phyloP scores from a whole-genome alignment of 2,329 filamentous ascomycete species.

The Paramyrothecium sp. region DNA sequence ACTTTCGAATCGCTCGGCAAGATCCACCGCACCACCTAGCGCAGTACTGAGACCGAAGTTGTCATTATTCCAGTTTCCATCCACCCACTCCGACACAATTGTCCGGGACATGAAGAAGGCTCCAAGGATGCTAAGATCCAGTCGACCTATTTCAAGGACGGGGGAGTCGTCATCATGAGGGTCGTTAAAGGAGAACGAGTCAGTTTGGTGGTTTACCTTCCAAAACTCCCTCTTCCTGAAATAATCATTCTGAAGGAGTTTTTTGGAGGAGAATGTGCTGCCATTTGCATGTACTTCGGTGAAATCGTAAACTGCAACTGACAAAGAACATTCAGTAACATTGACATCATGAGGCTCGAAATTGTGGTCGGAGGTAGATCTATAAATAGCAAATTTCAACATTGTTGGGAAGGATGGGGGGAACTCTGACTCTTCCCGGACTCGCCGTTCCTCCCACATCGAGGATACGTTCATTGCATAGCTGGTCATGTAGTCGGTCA shows the following conservation, averaged over 20 bases:
- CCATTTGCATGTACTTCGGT: conserved; percentile 4
- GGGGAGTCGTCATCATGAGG: conserved; percentile 2
- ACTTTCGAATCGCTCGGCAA: conserved; percentile 1
- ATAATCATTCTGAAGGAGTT: not conserved
- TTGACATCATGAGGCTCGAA: conserved; percentile 2
- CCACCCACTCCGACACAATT: conserved; percentile 1
- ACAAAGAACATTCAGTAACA: conserved; percentile 7
- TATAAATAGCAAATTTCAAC: conserved; percentile 5
- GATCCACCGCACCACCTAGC: conserved; percentile 5
- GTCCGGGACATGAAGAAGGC: not conserved
- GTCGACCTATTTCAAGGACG: not conserved
- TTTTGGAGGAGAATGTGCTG: conserved; percentile 3
- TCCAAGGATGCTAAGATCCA: not conserved
- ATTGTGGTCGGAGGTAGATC: conserved; percentile 6
- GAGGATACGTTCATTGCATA: conserved; percentile 4
- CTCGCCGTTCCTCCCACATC: not conserved
- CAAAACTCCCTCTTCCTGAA: not conserved
- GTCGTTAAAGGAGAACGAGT: not conserved
- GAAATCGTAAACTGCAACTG: conserved; percentile 3
- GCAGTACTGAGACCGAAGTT: conserved; percentile 7
- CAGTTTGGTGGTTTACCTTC: not conserved
- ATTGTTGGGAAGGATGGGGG: conserved; percentile 4
- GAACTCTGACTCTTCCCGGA: not conserved
- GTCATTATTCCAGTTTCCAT: conserved; percentile 5
- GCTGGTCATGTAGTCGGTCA: conserved; percentile 1